Base-by-base conservation (phyloP, 495 filamentous ascomycete species). In the Acidomyces sp. region DNA sequence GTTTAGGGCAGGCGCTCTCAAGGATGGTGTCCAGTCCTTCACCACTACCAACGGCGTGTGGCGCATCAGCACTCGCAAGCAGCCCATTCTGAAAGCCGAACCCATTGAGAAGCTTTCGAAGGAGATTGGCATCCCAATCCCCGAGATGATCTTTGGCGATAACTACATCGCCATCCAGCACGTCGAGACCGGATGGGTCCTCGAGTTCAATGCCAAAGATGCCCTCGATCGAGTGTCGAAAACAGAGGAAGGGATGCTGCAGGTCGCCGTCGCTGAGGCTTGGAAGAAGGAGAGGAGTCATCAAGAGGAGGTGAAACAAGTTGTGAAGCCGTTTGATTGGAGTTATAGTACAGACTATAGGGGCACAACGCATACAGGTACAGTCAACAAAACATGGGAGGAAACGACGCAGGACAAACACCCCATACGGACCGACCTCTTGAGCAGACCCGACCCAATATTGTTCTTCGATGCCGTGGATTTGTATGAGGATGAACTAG, bases 71-170 rank as follows among this genome's bases (percentile, higher is more conserved):
- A 80, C 80, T 11, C 78, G 80, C 51, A 93, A 92, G 64, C 75
- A 84, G 18, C 88, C 90, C 27, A 97, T 97, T 57, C 75, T 90
- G 19, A 94, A 93, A 59, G 72, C 85, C 16, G 79, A 70, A 11
- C 82, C 88, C 17, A 96, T 97, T 57, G 88, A 93, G 53, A 72
- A 75, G 28, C 82, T 97, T 75, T 76, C 74, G 13, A 61, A 67
- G 37, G 71, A 72, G 33, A 71, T 97, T 10, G 76, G 77, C 11
- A 93, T 97, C 59, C 69, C 85, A 10, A 77, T 84, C 5, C 90
- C 92, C 2, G 90, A 97, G 62, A 97, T 97, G 90, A 97, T 97
- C 25, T 97, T 97, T 53, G 90, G 90, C 23, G 85, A 97, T 63
- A 97, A 97, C 60, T 65, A 74, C 23, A 77, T 92, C 18, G 58